phyloP scores from a whole-genome alignment of 2,329 filamentous ascomycete genomes.

The Plectosphaerella plurivora region DNA sequence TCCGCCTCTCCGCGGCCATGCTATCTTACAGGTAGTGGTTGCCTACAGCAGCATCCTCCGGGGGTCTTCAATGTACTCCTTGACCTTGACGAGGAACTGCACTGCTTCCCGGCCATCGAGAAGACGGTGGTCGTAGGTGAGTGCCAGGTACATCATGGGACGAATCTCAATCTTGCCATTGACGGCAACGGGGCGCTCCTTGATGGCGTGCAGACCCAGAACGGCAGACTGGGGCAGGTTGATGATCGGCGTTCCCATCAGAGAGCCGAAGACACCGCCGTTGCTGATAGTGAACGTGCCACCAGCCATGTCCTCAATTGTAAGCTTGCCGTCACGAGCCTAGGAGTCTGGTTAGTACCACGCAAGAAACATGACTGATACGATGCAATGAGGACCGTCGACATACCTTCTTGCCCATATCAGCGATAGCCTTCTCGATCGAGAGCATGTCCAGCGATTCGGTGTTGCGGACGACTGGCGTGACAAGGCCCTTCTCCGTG shows the following conservation, averaged over 20 bases:
- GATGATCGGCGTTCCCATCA: conserved; percentile 98
- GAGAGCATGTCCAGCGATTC: conserved; percentile 83
- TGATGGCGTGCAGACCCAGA: conserved; percentile 91
- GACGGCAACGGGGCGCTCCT: conserved; percentile 83
- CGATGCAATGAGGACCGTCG: not conserved
- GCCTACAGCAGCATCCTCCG: conserved; percentile 75
- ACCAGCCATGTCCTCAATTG: conserved; percentile 98
- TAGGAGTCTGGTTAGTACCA: conserved; percentile 25
- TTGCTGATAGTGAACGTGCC: conserved; percentile 98
- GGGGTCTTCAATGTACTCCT: conserved; percentile 96
- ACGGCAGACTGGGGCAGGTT: conserved; percentile 93
- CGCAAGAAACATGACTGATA: conserved; percentile 1
- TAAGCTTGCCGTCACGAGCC: conserved; percentile 94
- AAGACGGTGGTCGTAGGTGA: conserved; percentile 96
- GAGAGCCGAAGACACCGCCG: conserved; percentile 91
- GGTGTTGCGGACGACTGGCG: conserved; percentile 90
- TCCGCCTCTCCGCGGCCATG: no score
- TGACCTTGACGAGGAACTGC: conserved; percentile 93
- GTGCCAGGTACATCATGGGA: conserved; percentile 99
- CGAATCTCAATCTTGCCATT: conserved; percentile 94
- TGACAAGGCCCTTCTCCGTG: conserved; percentile 95
- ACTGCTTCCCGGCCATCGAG: conserved; percentile 93
- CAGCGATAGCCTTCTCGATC: conserved; percentile 88
- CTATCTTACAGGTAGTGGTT: not conserved
- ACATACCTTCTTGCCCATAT: conserved; percentile 82